Conservation (phyloP, 768 basidiomycete genomes). For the Tulasnella sp. region DNA sequence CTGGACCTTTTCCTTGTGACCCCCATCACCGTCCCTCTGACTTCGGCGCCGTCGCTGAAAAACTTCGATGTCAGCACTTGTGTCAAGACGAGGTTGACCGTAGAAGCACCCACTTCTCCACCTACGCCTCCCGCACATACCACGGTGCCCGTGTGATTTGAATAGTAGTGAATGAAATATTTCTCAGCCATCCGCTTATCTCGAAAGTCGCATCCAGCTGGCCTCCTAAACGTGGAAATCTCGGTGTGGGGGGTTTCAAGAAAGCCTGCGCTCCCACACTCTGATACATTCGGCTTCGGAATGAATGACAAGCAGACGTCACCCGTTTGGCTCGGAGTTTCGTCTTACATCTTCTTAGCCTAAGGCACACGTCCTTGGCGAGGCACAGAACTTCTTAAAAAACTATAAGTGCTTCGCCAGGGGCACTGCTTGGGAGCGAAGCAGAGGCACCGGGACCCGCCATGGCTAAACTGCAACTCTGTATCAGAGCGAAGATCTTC, state of each 20-base stretch:
- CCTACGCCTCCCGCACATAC: too few species aligned
- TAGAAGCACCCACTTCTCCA: too few species aligned
- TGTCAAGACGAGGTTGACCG: not conserved
- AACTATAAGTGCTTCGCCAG: not conserved
- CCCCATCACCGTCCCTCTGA: not conserved
- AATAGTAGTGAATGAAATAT: too few species aligned
- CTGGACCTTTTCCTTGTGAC: not conserved
- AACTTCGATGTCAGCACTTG: too few species aligned
- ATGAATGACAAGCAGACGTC: not conserved
- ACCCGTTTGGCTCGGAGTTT: slow-evolving; percentile 1
- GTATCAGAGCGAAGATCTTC: not conserved
- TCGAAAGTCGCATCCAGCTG: too few species aligned
- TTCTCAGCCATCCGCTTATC: too few species aligned
- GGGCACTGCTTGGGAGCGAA: not conserved
- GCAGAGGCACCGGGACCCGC: not conserved
- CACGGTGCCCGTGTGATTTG: too few species aligned
- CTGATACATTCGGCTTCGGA: not conserved
- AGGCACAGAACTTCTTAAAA: not conserved
- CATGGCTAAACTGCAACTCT: not conserved
- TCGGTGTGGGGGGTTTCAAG: not conserved
- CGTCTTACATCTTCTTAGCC: not conserved
- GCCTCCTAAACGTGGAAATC: not conserved
- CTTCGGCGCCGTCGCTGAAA: not conserved
- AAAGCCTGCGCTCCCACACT: not conserved
- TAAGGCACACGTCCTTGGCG: not conserved